phyloP scores from a whole-genome alignment of 441 rosid genomes.

The Brassica balearica region DNA sequence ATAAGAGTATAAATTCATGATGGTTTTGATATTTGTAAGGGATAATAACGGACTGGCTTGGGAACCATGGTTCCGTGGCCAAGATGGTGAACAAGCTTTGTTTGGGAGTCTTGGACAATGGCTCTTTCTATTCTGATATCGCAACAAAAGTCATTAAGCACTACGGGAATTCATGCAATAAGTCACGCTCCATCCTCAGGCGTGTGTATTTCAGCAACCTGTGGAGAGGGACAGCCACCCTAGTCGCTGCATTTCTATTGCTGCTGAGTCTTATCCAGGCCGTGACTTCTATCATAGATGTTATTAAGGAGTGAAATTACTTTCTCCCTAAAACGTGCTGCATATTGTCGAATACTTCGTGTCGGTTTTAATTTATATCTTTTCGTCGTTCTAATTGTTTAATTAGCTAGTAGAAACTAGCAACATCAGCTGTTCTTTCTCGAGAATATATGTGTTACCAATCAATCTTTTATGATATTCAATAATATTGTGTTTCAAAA shows the following conservation, averaged over 20 bases:
- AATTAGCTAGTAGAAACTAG: too few species aligned
- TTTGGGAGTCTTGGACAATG: not conserved
- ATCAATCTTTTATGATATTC: too few species aligned
- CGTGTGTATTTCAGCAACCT: slow-evolving; percentile 34
- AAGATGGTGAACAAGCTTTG: slow-evolving; percentile 19
- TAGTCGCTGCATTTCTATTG: slow-evolving; percentile 19
- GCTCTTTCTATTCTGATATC: slow-evolving; percentile 8
- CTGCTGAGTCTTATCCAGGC: slow-evolving; percentile 47
- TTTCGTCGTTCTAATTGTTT: not conserved
- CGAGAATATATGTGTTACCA: too few species aligned
- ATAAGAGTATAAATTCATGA: not conserved
- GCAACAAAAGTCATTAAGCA: not conserved
- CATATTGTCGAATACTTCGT: not conserved
- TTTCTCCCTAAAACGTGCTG: not conserved
- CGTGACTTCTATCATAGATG: not conserved
- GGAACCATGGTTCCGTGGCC: not conserved
- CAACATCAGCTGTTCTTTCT: too few species aligned
- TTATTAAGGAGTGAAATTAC: not conserved
- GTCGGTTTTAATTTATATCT: not conserved
- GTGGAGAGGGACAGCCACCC: slow-evolving; percentile 37
- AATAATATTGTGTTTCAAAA: too few species aligned
- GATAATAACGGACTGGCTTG: slow-evolving; percentile 2
- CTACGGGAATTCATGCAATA: not conserved
- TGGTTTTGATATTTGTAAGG: slow-evolving; percentile 6
- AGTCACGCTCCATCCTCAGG: slow-evolving; percentile 10